Evolutionary conservation across 148 eudicot genomes (phyloP).

Genomic region (Talinum fruticosum): DNA sequence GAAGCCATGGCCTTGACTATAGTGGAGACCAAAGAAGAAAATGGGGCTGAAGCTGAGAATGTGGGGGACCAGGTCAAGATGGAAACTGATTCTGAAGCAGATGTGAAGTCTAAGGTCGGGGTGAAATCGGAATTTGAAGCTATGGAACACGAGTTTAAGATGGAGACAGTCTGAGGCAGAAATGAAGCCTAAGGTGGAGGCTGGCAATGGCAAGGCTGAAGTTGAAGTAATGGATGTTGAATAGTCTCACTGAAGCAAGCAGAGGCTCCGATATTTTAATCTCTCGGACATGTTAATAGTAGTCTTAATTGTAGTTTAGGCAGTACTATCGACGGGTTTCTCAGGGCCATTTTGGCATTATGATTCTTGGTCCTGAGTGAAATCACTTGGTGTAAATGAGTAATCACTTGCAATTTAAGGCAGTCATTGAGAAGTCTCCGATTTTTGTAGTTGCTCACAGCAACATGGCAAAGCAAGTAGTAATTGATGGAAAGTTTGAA

Average conservation of each 20-base stretch:
- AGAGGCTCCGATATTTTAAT: background rate
- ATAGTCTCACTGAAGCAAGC: constrained; percentile 19
- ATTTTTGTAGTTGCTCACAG: constrained; percentile 1
- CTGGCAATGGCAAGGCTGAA: constrained; percentile 18
- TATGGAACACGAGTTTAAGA: constrained; percentile 14
- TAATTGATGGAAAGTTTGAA: background rate
- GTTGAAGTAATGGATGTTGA: constrained; percentile 49
- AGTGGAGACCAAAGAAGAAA: constrained; percentile 27
- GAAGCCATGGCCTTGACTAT: constrained; percentile 21
- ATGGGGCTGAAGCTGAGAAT: constrained; percentile 27
- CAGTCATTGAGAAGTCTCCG: background rate
- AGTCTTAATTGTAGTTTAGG: background rate
- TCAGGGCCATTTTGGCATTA: constrained; percentile 36
- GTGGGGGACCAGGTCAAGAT: constrained; percentile 28
- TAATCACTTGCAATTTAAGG: background rate
- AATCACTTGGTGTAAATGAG: background rate
- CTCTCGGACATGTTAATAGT: constrained; percentile 18
- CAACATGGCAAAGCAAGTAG: background rate
- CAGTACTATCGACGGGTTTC: constrained; percentile 14
- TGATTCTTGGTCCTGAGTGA: constrained; percentile 16
- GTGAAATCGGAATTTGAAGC: constrained; percentile 20
- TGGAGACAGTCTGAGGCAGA: constrained; percentile 20
- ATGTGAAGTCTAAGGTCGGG: constrained; percentile 27
- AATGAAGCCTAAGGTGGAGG: constrained; percentile 22
- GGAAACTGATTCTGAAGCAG: constrained; percentile 27